Percentiles rank a stretch among this genome's conserved stretches.
Conservation (phyloP, 2,329 filamentous ascomycete genomes). For the Aspergillus arachidicola region DNA sequence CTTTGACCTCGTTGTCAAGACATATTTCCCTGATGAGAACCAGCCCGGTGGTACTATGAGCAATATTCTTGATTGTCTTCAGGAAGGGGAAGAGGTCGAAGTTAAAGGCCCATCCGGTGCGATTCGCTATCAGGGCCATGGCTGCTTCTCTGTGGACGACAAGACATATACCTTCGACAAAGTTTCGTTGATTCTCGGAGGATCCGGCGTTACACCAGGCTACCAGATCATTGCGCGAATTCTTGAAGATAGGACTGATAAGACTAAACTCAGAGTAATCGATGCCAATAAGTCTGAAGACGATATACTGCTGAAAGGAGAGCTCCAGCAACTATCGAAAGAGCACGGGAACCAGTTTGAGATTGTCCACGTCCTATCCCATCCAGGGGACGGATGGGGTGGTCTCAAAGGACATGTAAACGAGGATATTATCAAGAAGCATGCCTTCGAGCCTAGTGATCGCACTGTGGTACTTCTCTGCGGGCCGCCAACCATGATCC, state of each 20-base stretch:
- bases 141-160: constrained; percentile 50
- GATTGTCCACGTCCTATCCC: constrained; percentile 17
- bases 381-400: constrained; percentile 11
- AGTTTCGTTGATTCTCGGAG: constrained; percentile 54
- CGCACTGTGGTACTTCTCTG: constrained; percentile 52
- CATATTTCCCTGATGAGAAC: constrained; percentile 51
- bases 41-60: constrained; percentile 58
- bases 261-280: constrained; percentile 37
- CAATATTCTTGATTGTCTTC: constrained; percentile 56
- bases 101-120: constrained; percentile 56
- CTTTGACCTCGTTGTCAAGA: constrained; percentile 16
- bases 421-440: constrained; percentile 10
- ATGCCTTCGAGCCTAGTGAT: constrained; percentile 37
- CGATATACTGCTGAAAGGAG: constrained; percentile 15
- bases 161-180: constrained; percentile 46
- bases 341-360: constrained; percentile 12
- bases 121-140: constrained; percentile 52
- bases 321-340: constrained; percentile 12
- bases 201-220: constrained; percentile 55
- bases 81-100: constrained; percentile 53
- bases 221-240: constrained; percentile 54
- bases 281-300: constrained; percentile 15
- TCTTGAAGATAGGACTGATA: constrained; percentile 41
- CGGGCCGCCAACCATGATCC: constrained; percentile 55
- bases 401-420: constrained; percentile 16